Percentiles rank a stretch among this genome's conserved stretches.
Evolutionary conservation across 345 rosid species (phyloP).

Genomic region (Cardamine chenopodiifolia): DNA sequence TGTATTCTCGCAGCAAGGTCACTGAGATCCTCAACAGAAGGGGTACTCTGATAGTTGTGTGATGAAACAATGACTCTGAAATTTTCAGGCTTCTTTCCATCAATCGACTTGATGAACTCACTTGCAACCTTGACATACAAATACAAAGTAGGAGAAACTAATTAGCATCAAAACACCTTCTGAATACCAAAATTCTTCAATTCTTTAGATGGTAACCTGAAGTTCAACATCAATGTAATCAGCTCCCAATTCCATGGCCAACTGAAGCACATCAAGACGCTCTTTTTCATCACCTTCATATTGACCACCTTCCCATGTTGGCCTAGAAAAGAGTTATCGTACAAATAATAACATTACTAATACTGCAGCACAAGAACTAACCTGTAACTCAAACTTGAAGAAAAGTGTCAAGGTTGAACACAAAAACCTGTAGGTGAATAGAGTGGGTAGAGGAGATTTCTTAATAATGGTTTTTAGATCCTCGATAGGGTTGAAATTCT

Average conservation of each 20-base stretch:
- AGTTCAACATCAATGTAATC: conserved; percentile 93
- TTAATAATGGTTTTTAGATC: conserved; percentile 59
- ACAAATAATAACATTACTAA: conserved; percentile 3
- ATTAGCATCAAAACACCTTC: conserved; percentile 10
- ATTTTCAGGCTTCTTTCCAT: conserved; percentile 69
- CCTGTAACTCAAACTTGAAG: background rate
- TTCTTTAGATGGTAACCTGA: conserved; percentile 55
- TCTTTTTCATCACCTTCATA: conserved; percentile 82
- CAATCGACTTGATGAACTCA: conserved; percentile 60
- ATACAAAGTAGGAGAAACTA: conserved; percentile 2
- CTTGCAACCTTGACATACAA: conserved; percentile 64
- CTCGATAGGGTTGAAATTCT: conserved; percentile 48
- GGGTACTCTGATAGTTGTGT: conserved; percentile 83
- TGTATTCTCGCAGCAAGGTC: conserved; percentile 76
- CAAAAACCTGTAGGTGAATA: conserved; percentile 84
- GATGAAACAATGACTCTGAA: conserved; percentile 81
- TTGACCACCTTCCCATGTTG: conserved; percentile 94
- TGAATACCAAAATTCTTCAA: background rate
- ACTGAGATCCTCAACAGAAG: conserved; percentile 77
- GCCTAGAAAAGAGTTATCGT: conserved; percentile 49
- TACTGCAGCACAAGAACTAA: conserved; percentile 11
- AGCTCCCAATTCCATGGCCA: conserved; percentile 95
- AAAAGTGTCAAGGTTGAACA: conserved; percentile 16
- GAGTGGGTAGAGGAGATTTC: conserved; percentile 68
- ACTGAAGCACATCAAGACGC: conserved; percentile 62